Conservation (phyloP, 257 asterid species). For the Solanum chiquidenum region DNA sequence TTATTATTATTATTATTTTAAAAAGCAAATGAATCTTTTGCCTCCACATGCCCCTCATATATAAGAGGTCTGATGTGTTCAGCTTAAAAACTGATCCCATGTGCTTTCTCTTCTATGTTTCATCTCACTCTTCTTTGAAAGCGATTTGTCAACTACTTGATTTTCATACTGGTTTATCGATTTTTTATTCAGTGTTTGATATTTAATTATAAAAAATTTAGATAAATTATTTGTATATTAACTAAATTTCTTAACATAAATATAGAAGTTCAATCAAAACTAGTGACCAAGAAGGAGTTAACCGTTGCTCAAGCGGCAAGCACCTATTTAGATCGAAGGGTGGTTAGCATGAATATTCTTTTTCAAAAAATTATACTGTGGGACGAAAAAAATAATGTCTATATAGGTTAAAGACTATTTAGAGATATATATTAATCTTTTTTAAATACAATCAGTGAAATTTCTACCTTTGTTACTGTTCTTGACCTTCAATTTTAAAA, state of each 20-base stretch:
- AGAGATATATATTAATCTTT: background rate
- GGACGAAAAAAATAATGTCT: background rate
- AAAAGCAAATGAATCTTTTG: slow-evolving; percentile 24
- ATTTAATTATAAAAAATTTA: background rate
- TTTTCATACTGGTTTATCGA: background rate
- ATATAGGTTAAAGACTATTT: background rate
- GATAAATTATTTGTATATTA: background rate
- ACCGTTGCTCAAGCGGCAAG: background rate
- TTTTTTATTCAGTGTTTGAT: background rate
- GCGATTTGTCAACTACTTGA: slow-evolving; percentile 50
- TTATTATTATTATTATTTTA: background rate
- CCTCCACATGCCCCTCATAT: slow-evolving; percentile 39
- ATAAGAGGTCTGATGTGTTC: slow-evolving; percentile 19
- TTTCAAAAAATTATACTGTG: background rate
- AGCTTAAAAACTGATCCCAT: slow-evolving; percentile 36
- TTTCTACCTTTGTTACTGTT: accelerated
- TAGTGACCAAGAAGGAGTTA: background rate
- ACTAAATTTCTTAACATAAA: background rate
- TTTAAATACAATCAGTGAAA: no score
- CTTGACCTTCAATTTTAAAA: background rate
- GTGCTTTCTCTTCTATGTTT: slow-evolving; percentile 41
- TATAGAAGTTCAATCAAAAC: background rate
- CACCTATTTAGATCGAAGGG: background rate
- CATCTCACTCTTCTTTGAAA: slow-evolving; percentile 49
- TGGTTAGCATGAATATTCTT: background rate